These are phyloP conservation scores for Scleroderma citrinum DNA, from an alignment of 768 basidiomycete genomes.

Conservation along the genomic window DNA sequence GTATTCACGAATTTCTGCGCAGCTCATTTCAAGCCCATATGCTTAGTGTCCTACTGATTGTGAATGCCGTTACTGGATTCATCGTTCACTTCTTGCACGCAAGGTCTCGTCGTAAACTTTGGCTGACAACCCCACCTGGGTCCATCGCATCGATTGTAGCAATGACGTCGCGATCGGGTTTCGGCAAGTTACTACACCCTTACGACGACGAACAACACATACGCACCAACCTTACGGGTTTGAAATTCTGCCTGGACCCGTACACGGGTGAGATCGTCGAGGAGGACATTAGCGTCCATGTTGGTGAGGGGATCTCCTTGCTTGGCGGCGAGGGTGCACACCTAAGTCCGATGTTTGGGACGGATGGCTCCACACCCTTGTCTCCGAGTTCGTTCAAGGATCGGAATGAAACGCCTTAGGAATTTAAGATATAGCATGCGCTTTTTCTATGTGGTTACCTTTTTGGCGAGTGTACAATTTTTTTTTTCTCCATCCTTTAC, in stretches of 20 bases:
- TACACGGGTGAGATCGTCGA: slow-evolving; percentile 60
- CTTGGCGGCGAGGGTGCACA: slow-evolving; percentile 5
- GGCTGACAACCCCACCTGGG: slow-evolving; percentile 51
- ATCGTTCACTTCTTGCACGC: slow-evolving; percentile 43
- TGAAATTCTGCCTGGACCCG: slow-evolving; percentile 50
- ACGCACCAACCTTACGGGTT: slow-evolving; percentile 41
- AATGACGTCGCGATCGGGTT: slow-evolving; percentile 55
- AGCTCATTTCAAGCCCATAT: slow-evolving; percentile 50
- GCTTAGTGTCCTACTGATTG: slow-evolving; percentile 44
- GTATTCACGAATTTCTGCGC: neutral
- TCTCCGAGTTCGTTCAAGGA: neutral
- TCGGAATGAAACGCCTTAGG: neutral
- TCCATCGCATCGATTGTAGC: slow-evolving; percentile 53
- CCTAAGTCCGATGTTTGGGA: neutral
- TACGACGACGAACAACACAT: slow-evolving; percentile 46
- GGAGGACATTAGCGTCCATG: slow-evolving; percentile 28
- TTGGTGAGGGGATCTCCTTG: slow-evolving; percentile 12
- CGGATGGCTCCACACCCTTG: no score
- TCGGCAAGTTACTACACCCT: slow-evolving; percentile 54
- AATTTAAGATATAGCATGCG: no score
- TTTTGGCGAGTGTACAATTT: no score
- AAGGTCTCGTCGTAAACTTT: slow-evolving; percentile 41
- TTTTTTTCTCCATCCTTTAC: no score
- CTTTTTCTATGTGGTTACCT: no score
- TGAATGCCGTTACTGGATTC: slow-evolving; percentile 43